Percentiles rank a stretch among this genome's conserved stretches.
These are phyloP conservation scores for Euphrasia confusa DNA, from an alignment of 257 asterid genomes.

Conservation along the genomic window DNA sequence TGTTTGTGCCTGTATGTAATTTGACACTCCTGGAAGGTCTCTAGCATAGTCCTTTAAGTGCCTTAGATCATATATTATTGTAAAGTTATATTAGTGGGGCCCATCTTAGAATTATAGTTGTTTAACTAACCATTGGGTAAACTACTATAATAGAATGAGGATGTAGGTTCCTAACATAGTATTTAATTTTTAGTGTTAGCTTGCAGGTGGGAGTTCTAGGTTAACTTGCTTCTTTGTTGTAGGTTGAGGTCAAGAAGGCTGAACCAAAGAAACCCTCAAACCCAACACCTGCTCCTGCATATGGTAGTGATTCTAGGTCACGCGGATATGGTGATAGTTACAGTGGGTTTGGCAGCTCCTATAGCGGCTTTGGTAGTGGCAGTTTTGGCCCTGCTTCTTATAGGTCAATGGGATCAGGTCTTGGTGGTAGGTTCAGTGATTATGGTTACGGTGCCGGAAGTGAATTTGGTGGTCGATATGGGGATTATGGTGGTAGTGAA, in stretches of 20 bases:
- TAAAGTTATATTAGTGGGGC: constrained; percentile 13
- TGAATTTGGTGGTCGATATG: constrained; percentile 79
- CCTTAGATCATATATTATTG: constrained; percentile 11
- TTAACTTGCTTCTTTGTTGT: constrained; percentile 95
- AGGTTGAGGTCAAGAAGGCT: constrained; percentile 99
- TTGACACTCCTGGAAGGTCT: constrained; percentile 18
- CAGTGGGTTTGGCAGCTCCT: constrained; percentile 66
- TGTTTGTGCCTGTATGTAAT: constrained; percentile 21
- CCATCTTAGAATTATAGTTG: constrained; percentile 18
- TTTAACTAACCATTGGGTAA: constrained; percentile 19
- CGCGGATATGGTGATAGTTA: constrained; percentile 76
- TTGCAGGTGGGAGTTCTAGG: constrained; percentile 63
- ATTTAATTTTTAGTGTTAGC: constrained; percentile 35
- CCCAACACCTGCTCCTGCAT: constrained; percentile 75
- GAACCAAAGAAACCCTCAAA: constrained; percentile 99
- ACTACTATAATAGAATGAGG: constrained; percentile 25
- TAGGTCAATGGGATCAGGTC: constrained; percentile 84
- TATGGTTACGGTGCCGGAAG: constrained; percentile 62
- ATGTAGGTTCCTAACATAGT: constrained; percentile 29
- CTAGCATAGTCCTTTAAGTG: constrained; percentile 12
- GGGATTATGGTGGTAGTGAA: constrained; percentile 69
- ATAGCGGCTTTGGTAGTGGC: constrained; percentile 66
- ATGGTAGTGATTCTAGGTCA: constrained; percentile 91
- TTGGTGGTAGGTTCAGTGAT: constrained; percentile 77
- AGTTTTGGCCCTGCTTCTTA: constrained; percentile 84